These are phyloP conservation scores for Xylona heveae DNA, from an alignment of 495 filamentous ascomycete genomes.

Conservation along the genomic window DNA sequence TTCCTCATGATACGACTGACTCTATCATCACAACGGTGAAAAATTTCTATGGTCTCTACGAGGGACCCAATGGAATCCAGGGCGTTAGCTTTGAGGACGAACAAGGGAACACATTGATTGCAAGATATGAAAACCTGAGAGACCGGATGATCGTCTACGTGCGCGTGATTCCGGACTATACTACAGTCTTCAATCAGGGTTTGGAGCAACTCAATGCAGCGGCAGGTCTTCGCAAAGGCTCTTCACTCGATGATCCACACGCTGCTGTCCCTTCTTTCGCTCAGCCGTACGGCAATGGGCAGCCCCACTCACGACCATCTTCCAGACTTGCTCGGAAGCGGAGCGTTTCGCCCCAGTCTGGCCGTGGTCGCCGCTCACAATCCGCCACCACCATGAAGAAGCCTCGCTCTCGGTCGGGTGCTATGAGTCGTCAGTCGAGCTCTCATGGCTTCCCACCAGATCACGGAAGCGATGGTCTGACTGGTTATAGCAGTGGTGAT, in stretches of 20 bases:
- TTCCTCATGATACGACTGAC: conserved; percentile 81
- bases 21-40: conserved; percentile 92
- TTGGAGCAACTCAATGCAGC: too few relatives aligned
- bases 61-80: conserved; percentile 34
- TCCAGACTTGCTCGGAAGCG: conserved; percentile 50
- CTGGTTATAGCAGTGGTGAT: conserved; percentile 66
- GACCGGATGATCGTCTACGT: conserved; percentile 84
- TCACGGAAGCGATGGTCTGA: conserved; percentile 35
- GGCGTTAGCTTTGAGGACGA: conserved; percentile 85
- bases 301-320: conserved; percentile 39
- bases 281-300: conserved; percentile 28
- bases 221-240: too few relatives aligned
- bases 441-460: conserved; percentile 40
- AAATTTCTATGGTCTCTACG: conserved; percentile 90
- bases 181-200: conserved; percentile 4
- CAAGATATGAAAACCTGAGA: conserved; percentile 80
- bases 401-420: conserved; percentile 35
- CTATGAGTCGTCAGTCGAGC: conserved; percentile 37
- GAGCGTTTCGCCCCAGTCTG: conserved; percentile 61
- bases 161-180: conserved; percentile 45
- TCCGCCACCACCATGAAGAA: conserved; percentile 28
- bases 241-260: too few relatives aligned
- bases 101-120: conserved; percentile 69
- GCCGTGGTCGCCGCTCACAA: conserved; percentile 15
- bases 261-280: conserved; percentile 18